These are phyloP conservation scores for Fennellomyces sp. DNA, from an alignment of 371 early-diverging fungal species.

Conservation along the genomic window DNA sequence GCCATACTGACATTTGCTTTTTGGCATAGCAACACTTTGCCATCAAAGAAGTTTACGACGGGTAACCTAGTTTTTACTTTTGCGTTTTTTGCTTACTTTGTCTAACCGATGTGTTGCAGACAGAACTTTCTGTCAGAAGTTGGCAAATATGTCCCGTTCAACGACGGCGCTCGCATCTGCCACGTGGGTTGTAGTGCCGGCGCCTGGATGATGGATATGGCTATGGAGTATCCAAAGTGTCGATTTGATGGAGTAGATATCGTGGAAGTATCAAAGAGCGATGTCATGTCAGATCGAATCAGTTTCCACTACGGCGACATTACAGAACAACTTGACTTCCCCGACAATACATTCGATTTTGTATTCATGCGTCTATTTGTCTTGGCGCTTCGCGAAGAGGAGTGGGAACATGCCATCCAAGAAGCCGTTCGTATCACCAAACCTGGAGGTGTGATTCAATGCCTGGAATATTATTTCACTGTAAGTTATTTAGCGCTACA, in stretches of 20 bases:
- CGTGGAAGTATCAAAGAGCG: not conserved
- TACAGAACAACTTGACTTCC: not conserved
- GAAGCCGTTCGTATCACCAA: slow-evolving; percentile 3
- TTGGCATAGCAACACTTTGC: slow-evolving; percentile 40
- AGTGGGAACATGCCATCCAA: not conserved
- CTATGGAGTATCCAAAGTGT: not conserved
- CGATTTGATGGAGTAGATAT: not conserved
- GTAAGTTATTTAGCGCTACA: slow-evolving; percentile 11
- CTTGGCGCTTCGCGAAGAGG: not conserved
- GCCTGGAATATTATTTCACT: slow-evolving; percentile 14
- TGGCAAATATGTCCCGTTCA: not conserved
- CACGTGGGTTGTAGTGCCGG: slow-evolving; percentile 29
- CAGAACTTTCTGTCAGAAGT: not conserved
- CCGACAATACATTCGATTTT: slow-evolving; percentile 6
- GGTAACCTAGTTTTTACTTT: not conserved
- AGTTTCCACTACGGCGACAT: not conserved
- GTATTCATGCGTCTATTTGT: slow-evolving; percentile 2
- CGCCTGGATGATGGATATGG: slow-evolving; percentile 22
- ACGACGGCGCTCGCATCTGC: slow-evolving; percentile 4
- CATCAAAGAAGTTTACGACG: slow-evolving; percentile 21
- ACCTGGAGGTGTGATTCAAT: slow-evolving; percentile 8
- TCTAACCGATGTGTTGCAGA: too few species aligned
- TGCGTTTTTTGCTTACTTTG: not conserved
- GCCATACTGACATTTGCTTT: not conserved
- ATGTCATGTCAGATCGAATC: not conserved